Evolutionary conservation across 2,329 filamentous ascomycete species (phyloP).

Genomic region (Cercospora sp.): DNA sequence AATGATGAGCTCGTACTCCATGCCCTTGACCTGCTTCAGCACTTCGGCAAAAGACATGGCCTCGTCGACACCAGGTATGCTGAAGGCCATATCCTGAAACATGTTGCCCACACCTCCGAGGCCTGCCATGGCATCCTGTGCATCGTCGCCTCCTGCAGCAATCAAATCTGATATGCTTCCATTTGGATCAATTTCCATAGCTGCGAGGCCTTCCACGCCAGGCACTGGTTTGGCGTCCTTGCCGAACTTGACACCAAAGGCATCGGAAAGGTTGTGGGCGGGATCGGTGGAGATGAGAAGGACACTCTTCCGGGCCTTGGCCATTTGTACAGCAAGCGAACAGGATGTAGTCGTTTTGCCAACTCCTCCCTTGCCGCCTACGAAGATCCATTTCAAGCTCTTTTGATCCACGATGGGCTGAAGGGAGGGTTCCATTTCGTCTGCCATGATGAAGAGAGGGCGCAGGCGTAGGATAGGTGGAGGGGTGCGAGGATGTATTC

Average conservation of each 20-base stretch:
- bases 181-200: slow-evolving; percentile 99
- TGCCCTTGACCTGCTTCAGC: slow-evolving; percentile 97
- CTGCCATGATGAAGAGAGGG: slow-evolving; percentile 45
- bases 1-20: slow-evolving; percentile 98
- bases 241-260: slow-evolving; percentile 98
- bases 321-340: slow-evolving; percentile 95
- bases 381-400: slow-evolving; percentile 96
- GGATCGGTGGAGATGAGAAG: slow-evolving; percentile 98
- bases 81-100: slow-evolving; percentile 98
- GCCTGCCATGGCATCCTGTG: slow-evolving; percentile 68
- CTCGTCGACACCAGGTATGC: slow-evolving; percentile 96
- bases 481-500: not conserved
- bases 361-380: slow-evolving; percentile 95
- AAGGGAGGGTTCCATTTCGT: slow-evolving; percentile 87
- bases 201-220: slow-evolving; percentile 89
- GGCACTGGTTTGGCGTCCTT: slow-evolving; percentile 93
- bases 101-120: slow-evolving; percentile 77
- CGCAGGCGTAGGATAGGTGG: not conserved
- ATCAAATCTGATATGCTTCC: slow-evolving; percentile 95
- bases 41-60: slow-evolving; percentile 99
- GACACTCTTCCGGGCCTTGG: slow-evolving; percentile 90
- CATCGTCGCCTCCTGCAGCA: slow-evolving; percentile 71
- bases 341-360: slow-evolving; percentile 99
- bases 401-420: slow-evolving; percentile 95
- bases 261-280: slow-evolving; percentile 95